Evolutionary conservation across 345 rosid species (phyloP), one percentile per base, ranked within the genome.

Genomic region (Iberis pinnata): DNA sequence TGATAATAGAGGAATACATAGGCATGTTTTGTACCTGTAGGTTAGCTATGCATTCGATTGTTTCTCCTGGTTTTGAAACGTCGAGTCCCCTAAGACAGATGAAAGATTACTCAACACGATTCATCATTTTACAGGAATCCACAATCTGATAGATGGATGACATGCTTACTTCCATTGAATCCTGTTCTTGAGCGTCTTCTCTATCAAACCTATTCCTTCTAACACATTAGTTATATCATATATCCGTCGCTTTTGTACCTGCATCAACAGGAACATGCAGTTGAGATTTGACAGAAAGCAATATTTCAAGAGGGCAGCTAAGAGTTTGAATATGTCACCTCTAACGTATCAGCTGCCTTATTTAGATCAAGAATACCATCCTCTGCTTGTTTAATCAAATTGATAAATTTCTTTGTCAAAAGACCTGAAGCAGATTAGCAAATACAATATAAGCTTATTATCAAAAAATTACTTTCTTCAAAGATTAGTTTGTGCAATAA

Each of bases 181-280:
- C 70, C 84, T 81, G 68, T 92, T 92, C 76, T 92, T 92, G 60
- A 88, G 83, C 64, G 85, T 88, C 87, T 92, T 88, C 76, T 92
- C 97, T 59, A 88, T 88, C 26, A 88, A 84, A 72, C 95, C 96
- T 80, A 88, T 85, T 53, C 98, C 98, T 81, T 88, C 98, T 40
- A 92, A 76, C 58, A 92, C 98, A 77, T 92, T 92, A 63, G 97
- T 92, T 59, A 92, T 88, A 70, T 92, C 98, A 60, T 92, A 92
- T 72, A 92, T 88, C 62, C 98, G 77, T 70, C 98, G 78, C 71
- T 92, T 92, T 83, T 92, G 98, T 45, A 90, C 99, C 98, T 92
- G 70, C 16, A 27, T 50, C 22, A 40, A 47, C 25, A 60, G 63
- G 55, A 52, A 66, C 52, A 14, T 45, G 62, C 3, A 2, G 12